phyloP scores from a whole-genome alignment of 805 yeast genomes.

The Ogataea neopini region DNA sequence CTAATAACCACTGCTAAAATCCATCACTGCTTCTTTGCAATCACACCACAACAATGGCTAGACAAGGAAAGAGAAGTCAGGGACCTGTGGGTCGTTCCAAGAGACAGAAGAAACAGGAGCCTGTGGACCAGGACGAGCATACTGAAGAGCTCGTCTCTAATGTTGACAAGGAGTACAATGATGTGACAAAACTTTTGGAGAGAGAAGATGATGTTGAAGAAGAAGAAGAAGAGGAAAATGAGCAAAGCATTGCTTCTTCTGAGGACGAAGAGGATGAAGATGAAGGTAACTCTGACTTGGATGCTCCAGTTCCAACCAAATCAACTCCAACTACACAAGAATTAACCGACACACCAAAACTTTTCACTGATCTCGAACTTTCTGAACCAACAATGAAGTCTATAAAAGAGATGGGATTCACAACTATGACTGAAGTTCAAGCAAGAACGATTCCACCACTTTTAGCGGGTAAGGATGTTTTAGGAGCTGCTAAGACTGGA shows the following conservation, averaged over 20 bases:
- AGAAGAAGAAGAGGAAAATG: conserved; percentile 27
- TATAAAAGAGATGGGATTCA: conserved; percentile 85
- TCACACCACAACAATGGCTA: conserved; percentile 3
- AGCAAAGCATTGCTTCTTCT: conserved; percentile 15
- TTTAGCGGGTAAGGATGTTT: conserved; percentile 93
- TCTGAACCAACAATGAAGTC: conserved; percentile 84
- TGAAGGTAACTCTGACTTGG: conserved; percentile 33
- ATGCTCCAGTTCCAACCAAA: conserved; percentile 23
- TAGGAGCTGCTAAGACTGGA: conserved; percentile 99
- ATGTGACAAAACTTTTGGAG: conserved; percentile 50
- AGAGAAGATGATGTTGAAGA: conserved; percentile 10
- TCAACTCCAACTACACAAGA: conserved; percentile 38
- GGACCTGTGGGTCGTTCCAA: conserved; percentile 11
- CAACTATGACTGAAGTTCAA: conserved; percentile 91
- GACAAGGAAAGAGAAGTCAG: conserved; percentile 3
- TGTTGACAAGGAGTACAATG: conserved; percentile 57
- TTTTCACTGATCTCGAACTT: conserved; percentile 57
- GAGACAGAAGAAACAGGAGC: conserved; percentile 16
- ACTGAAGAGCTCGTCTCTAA: conserved; percentile 52
- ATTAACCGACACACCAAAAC: conserved; percentile 25
- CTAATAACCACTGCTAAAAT: no score
- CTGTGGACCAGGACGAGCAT: conserved; percentile 23
- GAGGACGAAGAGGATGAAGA: conserved; percentile 17
- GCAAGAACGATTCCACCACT: conserved; percentile 95
- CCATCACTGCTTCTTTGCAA: background rate